Percentiles rank a stretch among this genome's conserved stretches.
phyloP scores from a whole-genome alignment of 768 basidiomycete genomes.

The Clavaria fumosa region DNA sequence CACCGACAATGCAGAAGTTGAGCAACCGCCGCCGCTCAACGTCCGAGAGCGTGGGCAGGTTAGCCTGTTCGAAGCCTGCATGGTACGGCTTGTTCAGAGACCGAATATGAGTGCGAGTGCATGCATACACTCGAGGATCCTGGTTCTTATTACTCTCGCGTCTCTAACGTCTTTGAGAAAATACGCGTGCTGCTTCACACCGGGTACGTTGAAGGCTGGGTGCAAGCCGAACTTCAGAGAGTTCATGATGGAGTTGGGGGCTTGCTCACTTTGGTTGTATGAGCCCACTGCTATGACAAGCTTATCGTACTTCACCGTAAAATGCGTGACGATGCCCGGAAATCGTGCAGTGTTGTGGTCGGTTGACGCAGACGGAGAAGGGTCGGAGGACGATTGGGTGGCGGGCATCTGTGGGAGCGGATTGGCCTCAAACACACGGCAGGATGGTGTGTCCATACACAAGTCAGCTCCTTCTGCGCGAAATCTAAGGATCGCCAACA shows the following conservation, averaged over 20 bases:
- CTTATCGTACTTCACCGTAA: slow-evolving; percentile 59
- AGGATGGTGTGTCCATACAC: no score
- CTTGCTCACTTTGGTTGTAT: slow-evolving; percentile 58
- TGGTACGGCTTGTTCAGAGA: not conserved
- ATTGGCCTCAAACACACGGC: no score
- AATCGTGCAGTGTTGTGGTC: slow-evolving; percentile 8
- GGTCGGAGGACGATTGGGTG: slow-evolving; percentile 29
- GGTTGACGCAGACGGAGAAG: slow-evolving; percentile 10
- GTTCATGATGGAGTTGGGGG: slow-evolving; percentile 1
- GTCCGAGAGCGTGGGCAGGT: slow-evolving; percentile 64
- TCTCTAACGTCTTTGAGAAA: slow-evolving; percentile 74
- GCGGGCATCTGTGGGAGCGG: slow-evolving; percentile 37
- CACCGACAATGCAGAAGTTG: slow-evolving; percentile 78
- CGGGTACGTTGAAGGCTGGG: slow-evolving; percentile 59
- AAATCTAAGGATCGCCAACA: slow-evolving; percentile 32
- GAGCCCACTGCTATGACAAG: slow-evolving; percentile 76
- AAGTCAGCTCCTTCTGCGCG: slow-evolving; percentile 37
- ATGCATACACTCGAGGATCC: slow-evolving; percentile 54
- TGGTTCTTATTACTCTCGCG: slow-evolving; percentile 51
- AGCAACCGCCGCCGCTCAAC: slow-evolving; percentile 59
- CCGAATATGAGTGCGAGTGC: slow-evolving; percentile 1
- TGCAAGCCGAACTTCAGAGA: no score
- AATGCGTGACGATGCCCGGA: slow-evolving; percentile 22
- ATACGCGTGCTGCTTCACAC: slow-evolving; percentile 67
- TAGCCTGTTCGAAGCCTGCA: slow-evolving; percentile 72